Percentiles rank a stretch among this genome's conserved stretches.
phyloP scores from a whole-genome alignment of 352 stramenopile genomes.

The Phytophthora niederhauseri region DNA sequence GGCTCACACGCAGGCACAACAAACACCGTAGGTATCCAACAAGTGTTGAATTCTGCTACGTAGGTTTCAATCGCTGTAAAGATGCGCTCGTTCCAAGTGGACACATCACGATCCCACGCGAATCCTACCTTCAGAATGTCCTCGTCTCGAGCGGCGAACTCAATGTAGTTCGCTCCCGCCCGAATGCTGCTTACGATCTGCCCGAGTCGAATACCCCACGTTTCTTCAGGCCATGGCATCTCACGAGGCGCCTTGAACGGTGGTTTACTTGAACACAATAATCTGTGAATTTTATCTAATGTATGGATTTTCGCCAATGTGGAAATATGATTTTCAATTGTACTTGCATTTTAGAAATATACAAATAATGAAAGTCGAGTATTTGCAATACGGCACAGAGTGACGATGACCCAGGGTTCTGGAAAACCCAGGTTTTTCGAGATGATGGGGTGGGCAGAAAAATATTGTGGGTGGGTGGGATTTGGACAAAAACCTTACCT shows the following conservation, averaged over 20 bases:
- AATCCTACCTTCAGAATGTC: conserved; percentile 22
- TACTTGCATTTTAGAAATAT: too few relatives aligned
- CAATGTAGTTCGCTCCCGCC: background rate
- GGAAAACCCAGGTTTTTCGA: too few relatives aligned
- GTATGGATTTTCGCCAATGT: background rate
- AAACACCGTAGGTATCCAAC: conserved; percentile 35
- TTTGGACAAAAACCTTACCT: too few relatives aligned
- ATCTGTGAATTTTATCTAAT: background rate
- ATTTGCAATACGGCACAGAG: too few relatives aligned
- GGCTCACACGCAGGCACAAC: conserved; percentile 36
- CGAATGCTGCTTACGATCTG: background rate
- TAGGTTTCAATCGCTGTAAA: conserved; percentile 46
- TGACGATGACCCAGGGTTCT: background rate
- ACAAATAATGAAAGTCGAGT: too few relatives aligned
- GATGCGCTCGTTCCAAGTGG: conserved; percentile 46
- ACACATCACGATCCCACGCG: conserved; percentile 38
- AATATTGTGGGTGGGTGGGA: too few relatives aligned
- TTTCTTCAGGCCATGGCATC: background rate
- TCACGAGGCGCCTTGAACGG: background rate
- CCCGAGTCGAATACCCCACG: background rate
- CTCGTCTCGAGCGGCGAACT: background rate
- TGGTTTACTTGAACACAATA: too few relatives aligned
- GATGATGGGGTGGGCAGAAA: too few relatives aligned
- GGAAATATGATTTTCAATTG: too few relatives aligned
- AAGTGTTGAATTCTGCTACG: conserved; percentile 32